Percentiles rank a stretch among this genome's conserved stretches.
Conservation (phyloP, 345 rosid genomes). For the Angophora floribunda region DNA sequence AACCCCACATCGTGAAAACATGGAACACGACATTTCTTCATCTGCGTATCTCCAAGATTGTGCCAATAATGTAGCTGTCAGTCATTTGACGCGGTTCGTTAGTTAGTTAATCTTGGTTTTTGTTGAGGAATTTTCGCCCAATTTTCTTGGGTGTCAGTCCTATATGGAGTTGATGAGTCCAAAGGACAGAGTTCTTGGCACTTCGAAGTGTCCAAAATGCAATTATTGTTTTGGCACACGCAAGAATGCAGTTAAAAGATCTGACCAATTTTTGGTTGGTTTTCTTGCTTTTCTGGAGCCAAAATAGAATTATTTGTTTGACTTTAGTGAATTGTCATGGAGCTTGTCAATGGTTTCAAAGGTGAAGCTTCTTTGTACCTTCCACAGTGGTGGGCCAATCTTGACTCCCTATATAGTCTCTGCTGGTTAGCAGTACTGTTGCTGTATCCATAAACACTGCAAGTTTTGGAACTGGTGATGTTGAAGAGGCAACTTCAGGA, state of each 20-base stretch:
- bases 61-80: background rate
- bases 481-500: background rate
- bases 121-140: background rate
- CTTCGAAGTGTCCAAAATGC: background rate
- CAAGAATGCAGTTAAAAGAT: background rate
- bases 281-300: background rate
- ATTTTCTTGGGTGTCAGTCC: background rate
- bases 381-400: background rate
- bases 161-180: background rate
- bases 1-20: background rate
- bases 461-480: background rate
- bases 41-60: background rate
- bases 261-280: background rate
- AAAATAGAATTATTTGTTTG: background rate
- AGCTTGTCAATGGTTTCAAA: background rate
- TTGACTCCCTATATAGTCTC: background rate
- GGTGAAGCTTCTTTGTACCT: background rate
- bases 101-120: background rate
- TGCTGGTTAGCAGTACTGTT: background rate
- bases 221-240: background rate
- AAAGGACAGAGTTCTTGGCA: background rate
- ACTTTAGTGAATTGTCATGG: background rate
- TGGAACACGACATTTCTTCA: background rate
- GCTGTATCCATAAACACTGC: background rate
- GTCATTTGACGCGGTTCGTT: background rate